Conservation (phyloP, 371 early-diverging fungal species). For the Racocetra persica region DNA sequence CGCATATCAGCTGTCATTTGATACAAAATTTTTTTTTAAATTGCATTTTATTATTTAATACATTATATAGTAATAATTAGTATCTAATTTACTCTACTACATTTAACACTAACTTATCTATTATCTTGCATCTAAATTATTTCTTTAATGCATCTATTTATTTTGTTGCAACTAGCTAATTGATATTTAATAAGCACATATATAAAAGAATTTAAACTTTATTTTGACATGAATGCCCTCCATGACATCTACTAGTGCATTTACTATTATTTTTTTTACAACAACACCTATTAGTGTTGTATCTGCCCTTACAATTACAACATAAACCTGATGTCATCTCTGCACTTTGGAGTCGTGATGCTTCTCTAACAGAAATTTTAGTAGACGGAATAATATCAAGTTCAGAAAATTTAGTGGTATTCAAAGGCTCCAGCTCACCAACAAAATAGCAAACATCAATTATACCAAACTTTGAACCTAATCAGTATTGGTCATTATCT, state of each 20-base stretch:
- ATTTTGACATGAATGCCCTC: constrained; percentile 3
- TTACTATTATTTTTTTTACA: neutral
- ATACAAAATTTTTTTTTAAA: too few species aligned
- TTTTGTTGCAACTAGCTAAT: too few species aligned
- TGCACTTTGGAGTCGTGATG: neutral
- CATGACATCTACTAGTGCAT: constrained; percentile 11
- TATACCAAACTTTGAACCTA: constrained; percentile 20
- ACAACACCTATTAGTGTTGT: constrained; percentile 12
- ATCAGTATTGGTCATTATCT: constrained; percentile 3
- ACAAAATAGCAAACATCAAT: constrained; percentile 10
- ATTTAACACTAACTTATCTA: too few species aligned
- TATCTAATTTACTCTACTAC: too few species aligned
- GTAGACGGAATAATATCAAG: neutral
- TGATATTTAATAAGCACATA: too few species aligned
- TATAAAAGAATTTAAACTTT: neutral
- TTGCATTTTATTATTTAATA: too few species aligned
- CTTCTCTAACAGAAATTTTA: constrained; percentile 27
- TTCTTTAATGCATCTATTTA: too few species aligned
- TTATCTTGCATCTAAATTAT: too few species aligned
- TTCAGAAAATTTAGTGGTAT: neutral
- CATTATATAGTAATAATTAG: too few species aligned
- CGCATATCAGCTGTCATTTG: too few species aligned
- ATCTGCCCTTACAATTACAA: constrained; percentile 15
- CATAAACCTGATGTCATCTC: neutral
- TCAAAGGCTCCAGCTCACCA: neutral